Base-by-base conservation (phyloP, 1,284 basidiomycete genomes). In the Sporisorium scitamineum region DNA sequence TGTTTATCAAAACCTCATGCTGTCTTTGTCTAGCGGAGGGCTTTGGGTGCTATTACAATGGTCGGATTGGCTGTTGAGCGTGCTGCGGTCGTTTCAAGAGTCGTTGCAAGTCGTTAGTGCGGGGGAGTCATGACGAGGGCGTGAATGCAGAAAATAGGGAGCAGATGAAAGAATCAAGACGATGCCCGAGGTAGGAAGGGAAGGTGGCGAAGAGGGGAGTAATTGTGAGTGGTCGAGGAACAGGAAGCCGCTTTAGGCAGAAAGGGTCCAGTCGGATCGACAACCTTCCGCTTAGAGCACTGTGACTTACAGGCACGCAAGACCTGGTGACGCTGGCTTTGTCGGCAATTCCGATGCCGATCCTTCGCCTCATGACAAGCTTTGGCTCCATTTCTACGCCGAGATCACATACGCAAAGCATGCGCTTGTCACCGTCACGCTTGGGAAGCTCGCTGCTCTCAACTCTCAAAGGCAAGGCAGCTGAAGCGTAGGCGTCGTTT, bases 71-170 rank as follows among this genome's bases (percentile, higher is more conserved):
- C n/a, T 20, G 47, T n/a, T 29, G 47, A 29, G 47, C 16, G 10
- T 29, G 29, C 8, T 9, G 47, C 11, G 27, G 1, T 48, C 47
- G 47, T 48, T 29, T 18, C 47, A n/a, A 29, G 18, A 5, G 47
- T 48, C 47, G 27, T 48, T 48, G 47, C 47, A 22, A 29, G 26
- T 48, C 47, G 47, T 48, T 48, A 29, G 18, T 6, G 47, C 10
- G 47, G 26, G 9, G 18, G 4, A 29, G 26, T 29, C 27, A 27
- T 48, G 27, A 29, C 16, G 41, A n/a, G 39, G 26, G 14, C 26
- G 26, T 48, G n/a, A n/a, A n/a, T n/a, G n/a, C n/a, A n/a, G n/a
- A n/a, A n/a, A n/a, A n/a, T n/a, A n/a, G 13, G 34, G 8, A 13
- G 14, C 37, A n/a, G 11, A 39, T 39, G 2, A 39, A 1, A n/a